phyloP scores from a whole-genome alignment of 257 asterid genomes.

The Nicotiana attenuata region DNA sequence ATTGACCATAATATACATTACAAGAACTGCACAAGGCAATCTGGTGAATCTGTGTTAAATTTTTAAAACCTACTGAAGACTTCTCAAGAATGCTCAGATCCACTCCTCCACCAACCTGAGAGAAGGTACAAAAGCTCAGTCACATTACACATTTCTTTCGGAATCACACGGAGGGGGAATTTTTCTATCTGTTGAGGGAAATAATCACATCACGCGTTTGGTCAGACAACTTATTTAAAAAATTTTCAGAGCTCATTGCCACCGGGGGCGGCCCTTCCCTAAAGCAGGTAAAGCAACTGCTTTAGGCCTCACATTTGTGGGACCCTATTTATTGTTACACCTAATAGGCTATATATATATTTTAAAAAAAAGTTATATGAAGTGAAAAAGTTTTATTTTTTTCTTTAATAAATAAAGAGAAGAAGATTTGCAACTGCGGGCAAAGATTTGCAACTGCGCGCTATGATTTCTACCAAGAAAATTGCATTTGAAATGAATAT shows the following conservation, averaged over 20 bases:
- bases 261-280: no score
- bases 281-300: no score
- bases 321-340: no score
- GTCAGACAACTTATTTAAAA: neutral
- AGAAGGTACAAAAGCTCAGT: neutral
- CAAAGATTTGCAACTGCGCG: no score
- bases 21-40: neutral
- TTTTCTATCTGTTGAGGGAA: neutral
- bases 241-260: neutral
- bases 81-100: neutral
- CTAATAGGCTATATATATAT: no score
- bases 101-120: neutral
- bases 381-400: no score
- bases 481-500: no score
- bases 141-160: neutral
- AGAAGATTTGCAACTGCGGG: no score
- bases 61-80: neutral
- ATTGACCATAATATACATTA: constrained; percentile 9
- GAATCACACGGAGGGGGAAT: neutral
- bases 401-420: no score
- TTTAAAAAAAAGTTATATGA: no score
- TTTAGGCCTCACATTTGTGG: no score
- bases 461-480: no score
- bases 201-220: neutral
- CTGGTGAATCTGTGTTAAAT: neutral